These are phyloP conservation scores for Berkeleyomyces basicola DNA, from an alignment of 2,329 filamentous ascomycete genomes.

Conservation along the genomic window DNA sequence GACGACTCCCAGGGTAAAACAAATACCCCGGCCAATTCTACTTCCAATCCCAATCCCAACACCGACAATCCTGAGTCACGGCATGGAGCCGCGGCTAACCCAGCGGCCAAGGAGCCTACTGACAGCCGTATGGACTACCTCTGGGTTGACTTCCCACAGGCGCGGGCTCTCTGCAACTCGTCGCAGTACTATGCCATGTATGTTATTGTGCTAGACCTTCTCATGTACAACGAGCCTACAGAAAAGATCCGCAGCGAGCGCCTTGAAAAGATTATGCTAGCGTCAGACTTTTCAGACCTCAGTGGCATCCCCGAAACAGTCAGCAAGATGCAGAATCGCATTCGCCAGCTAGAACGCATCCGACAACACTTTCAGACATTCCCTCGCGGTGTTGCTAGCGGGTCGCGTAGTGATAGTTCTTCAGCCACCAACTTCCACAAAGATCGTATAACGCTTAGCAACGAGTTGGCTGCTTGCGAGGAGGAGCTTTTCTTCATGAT, in stretches of 20 bases:
- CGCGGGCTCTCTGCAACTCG: slow-evolving; percentile 91
- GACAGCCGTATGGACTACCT: slow-evolving; percentile 88
- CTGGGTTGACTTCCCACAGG: slow-evolving; percentile 90
- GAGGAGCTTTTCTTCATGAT: slow-evolving; percentile 99
- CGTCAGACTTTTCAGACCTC: slow-evolving; percentile 94
- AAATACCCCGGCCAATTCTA: neutral
- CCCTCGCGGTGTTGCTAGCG: slow-evolving; percentile 41
- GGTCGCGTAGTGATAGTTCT: neutral
- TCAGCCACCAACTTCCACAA: slow-evolving; percentile 40
- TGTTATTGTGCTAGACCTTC: slow-evolving; percentile 86
- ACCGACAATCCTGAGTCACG: neutral
- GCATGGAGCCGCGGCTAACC: slow-evolving; percentile 16
- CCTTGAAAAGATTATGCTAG: slow-evolving; percentile 96
- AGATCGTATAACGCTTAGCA: slow-evolving; percentile 74
- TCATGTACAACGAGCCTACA: slow-evolving; percentile 89
- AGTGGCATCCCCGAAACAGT: slow-evolving; percentile 89
- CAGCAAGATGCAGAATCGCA: slow-evolving; percentile 74
- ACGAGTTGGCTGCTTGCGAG: slow-evolving; percentile 75
- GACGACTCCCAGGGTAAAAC: neutral
- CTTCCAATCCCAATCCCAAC: neutral
- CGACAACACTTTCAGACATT: slow-evolving; percentile 93
- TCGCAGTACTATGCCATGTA: slow-evolving; percentile 96
- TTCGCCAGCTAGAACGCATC: slow-evolving; percentile 87
- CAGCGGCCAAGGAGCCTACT: slow-evolving; percentile 35
- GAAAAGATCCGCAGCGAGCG: slow-evolving; percentile 95